A percentile compares a stretch with the other conserved stretches of the same genome.
These are phyloP conservation scores for Cruciata laevipes DNA, from an alignment of 257 asterid species.

Conservation along the genomic window DNA sequence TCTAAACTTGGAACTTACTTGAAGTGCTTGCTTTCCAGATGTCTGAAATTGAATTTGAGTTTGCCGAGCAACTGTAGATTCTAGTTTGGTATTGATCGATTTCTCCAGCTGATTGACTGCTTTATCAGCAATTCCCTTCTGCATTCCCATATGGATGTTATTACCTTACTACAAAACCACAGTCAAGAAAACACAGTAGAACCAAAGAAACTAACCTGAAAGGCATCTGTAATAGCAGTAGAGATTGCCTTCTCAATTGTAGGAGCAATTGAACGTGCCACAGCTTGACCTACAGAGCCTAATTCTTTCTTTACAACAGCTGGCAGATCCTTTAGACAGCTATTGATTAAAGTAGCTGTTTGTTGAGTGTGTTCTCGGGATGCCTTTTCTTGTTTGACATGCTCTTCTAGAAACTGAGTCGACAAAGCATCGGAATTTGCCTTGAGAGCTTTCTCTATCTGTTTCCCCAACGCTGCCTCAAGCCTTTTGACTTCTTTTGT, in stretches of 20 bases:
- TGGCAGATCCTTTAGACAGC: slow-evolving; percentile 69
- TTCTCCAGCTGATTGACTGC: slow-evolving; percentile 84
- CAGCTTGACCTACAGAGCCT: slow-evolving; percentile 63
- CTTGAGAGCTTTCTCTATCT: slow-evolving; percentile 72
- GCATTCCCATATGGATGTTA: slow-evolving; percentile 30
- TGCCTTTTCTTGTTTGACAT: slow-evolving; percentile 72
- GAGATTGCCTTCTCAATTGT: slow-evolving; percentile 69
- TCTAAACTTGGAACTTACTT: slow-evolving; percentile 36
- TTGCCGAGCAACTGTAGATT: slow-evolving; percentile 72
- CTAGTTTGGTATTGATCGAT: slow-evolving; percentile 78
- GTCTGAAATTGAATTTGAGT: slow-evolving; percentile 88
- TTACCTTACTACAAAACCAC: slow-evolving; percentile 19
- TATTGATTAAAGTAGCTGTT: slow-evolving; percentile 46
- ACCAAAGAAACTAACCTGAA: slow-evolving; percentile 40
- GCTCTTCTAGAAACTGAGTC: slow-evolving; percentile 90
- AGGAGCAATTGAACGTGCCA: slow-evolving; percentile 63
- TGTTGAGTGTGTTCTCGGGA: slow-evolving; percentile 64
- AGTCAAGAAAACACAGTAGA: slow-evolving; percentile 1
- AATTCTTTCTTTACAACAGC: slow-evolving; percentile 68
- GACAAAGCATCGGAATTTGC: slow-evolving; percentile 76
- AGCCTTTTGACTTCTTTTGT: slow-evolving; percentile 81
- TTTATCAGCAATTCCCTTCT: slow-evolving; percentile 96
- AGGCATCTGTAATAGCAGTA: slow-evolving; percentile 57
- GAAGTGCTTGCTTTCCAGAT: slow-evolving; percentile 95
- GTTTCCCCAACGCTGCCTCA: slow-evolving; percentile 70